Base-by-base conservation (phyloP, 2,329 filamentous ascomycete genomes). In the Penicillium sp. region DNA sequence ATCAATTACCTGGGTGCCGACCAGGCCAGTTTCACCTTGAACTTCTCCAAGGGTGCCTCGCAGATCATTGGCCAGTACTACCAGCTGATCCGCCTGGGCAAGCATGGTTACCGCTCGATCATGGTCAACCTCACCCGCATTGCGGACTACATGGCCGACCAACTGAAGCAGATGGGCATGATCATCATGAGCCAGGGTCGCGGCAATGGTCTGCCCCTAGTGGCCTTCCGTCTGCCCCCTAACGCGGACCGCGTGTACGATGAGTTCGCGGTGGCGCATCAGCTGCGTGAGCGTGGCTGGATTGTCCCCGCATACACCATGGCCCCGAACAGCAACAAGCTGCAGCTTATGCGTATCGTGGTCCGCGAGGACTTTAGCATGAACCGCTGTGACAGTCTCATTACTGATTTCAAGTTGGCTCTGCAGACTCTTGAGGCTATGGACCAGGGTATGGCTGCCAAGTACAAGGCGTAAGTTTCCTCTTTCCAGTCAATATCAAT, bases 1-100 rank as follows among this genome's bases (percentile, higher is more conserved):
- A 97, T 98, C 86, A 97, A 97, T 85, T 98, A 98, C 81, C 89
- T 97, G 6, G 94, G 94, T 54, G 93, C 94, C 12, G 92, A 97
- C 75, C 94, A 98, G 77, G 90, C 93, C 2, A 97, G 92, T 3
- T 97, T 97, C 81, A 97, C 94, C 0, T 88, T 98, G 62, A 98
- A 98, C 84, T 98, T 98, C 83, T 96, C 91, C 75, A 96, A 97
- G 78, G 93, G 93, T 60, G 94, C 94, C 13, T 92, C 90, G 6
- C 93, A 97, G 75, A 91, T 97, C 73, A 96, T 98, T 65, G 94
- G 92, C 30, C 94, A 98, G 80, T 98, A 97, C 82, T 97, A 98
- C 82, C 93, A 97, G 81, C 86, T 98, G 74, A 97, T 97, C 76
- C 91, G 94, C 33, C 88, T 98, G 4, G 94, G 94, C 64, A 96